Conservation (phyloP, 352 stramenopile genomes). For the Globisporangium spinosum region DNA sequence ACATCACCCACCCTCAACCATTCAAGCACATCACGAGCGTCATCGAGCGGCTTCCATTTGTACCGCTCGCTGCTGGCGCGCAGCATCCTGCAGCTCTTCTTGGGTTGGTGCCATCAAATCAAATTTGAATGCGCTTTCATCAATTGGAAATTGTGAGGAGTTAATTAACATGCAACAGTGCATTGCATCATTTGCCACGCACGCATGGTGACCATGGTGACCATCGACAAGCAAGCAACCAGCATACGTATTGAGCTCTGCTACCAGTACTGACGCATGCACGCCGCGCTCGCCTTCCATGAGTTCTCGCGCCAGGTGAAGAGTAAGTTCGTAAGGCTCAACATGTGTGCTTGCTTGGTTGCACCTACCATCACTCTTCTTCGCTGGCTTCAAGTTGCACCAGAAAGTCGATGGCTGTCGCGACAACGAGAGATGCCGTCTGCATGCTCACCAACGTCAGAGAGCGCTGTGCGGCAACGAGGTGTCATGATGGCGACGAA, state of each 20-base stretch:
- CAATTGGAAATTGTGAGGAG: not conserved
- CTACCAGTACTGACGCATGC: too few relatives aligned
- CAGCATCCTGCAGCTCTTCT: not conserved
- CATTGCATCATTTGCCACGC: not conserved
- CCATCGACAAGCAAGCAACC: too few relatives aligned
- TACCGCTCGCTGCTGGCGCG: not conserved
- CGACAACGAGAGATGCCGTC: too few relatives aligned
- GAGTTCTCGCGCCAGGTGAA: too few relatives aligned
- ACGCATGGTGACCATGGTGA: too few relatives aligned
- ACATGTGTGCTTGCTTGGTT: not conserved
- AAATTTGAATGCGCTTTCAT: not conserved
- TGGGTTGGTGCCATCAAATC: not conserved
- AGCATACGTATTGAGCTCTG: too few relatives aligned
- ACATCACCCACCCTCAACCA: not conserved
- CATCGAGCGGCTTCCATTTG: not conserved
- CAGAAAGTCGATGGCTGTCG: too few relatives aligned
- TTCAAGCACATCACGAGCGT: not conserved
- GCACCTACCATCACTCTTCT: not conserved
- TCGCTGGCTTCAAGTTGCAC: not conserved
- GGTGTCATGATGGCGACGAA: too few relatives aligned
- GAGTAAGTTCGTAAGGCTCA: not conserved
- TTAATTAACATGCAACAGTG: not conserved
- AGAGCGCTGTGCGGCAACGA: not conserved
- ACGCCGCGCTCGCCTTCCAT: too few relatives aligned
- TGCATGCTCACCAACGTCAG: not conserved